Evolutionary conservation across 139 green algal species (phyloP), one percentile per base, ranked within the genome.

Genomic region (Chlamydomonas schloesseri): DNA sequence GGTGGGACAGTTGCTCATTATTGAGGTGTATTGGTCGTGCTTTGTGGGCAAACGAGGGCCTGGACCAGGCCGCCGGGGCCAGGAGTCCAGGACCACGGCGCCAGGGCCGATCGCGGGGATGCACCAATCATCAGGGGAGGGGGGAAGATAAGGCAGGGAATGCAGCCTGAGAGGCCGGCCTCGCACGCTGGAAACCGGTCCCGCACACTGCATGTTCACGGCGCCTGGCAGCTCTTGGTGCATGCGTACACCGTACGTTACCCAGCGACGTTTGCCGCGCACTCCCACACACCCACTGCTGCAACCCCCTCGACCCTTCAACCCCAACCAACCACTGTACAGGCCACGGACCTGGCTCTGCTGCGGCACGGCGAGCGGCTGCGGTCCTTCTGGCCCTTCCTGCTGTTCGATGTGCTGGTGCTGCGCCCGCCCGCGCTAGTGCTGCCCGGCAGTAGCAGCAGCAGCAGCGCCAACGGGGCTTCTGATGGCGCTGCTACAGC

Each of bases 341-440:
- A 81, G 73, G 53, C 70, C 0, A 33, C 57, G 0, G 74, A 71
- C 34, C 57, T 82, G 23, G 74, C 34, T 0, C 34, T 71, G 5
- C 57, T 82, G 11, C 74, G 74, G 3, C 74, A 36, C 24, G 74
- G 36, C 9, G 74, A 82, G 74, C 0, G 3, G 23, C 57, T 82
- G 34, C 36, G 10, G 23, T 9, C 20, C 21, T 71, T 82, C 24
- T 55, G 74, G 33, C 9, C 13, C 57, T 82, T 70, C 34, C n/a
- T 82, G 53, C 36, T 82, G 10, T 71, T 57, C 24, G 74, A 82
- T 34, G 74, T 82, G 34, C 57, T 82, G 4, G 74, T 82, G 34
- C 74, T 82, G 57, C 74, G 74, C 33, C 74, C 74, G 13, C 23
- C 55, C 2, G 57, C 33, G 23, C 57, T 82, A 24, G 74, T 60